Evolutionary conservation across 2,329 filamentous ascomycete species (phyloP).

Genomic region (Chaetothyriales sp.): DNA sequence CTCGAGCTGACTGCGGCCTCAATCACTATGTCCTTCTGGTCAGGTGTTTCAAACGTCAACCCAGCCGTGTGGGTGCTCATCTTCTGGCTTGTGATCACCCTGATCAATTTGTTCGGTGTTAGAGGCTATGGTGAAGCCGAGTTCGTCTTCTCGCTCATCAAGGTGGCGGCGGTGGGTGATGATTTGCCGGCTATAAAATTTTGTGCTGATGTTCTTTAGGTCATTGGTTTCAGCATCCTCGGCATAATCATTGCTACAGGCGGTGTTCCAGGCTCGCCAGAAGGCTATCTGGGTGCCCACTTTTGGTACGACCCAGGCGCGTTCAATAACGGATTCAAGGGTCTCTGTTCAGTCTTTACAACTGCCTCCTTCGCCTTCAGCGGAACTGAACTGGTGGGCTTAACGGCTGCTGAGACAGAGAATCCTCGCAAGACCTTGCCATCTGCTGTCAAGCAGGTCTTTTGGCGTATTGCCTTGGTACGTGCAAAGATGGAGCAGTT

Average conservation of each 20-base stretch:
- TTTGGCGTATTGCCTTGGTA: slow-evolving; percentile 33
- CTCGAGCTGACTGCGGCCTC: slow-evolving; percentile 70
- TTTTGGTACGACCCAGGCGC: slow-evolving; percentile 70
- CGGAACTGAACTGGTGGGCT: slow-evolving; percentile 39
- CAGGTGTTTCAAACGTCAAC: slow-evolving; percentile 16
- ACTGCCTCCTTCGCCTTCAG: slow-evolving; percentile 43
- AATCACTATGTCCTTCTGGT: slow-evolving; percentile 63
- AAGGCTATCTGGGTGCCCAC: slow-evolving; percentile 58
- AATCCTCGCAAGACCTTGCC: slow-evolving; percentile 36
- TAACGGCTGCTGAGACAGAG: slow-evolving; percentile 37
- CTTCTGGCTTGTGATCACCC: slow-evolving; percentile 55
- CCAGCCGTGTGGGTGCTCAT: slow-evolving; percentile 45
- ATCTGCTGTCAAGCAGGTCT: slow-evolving; percentile 35
- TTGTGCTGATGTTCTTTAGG: slow-evolving; percentile 1
- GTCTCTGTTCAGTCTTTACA: slow-evolving; percentile 42
- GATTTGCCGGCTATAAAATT: slow-evolving; percentile 43
- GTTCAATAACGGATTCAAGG: slow-evolving; percentile 29
- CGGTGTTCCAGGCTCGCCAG: slow-evolving; percentile 34
- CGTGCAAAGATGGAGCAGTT: slow-evolving; percentile 1
- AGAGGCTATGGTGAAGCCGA: slow-evolving; percentile 73
- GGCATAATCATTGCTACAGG: slow-evolving; percentile 44
- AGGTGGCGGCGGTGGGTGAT: slow-evolving; percentile 51
- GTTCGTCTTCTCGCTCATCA: slow-evolving; percentile 64
- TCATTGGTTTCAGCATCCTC: slow-evolving; percentile 73
- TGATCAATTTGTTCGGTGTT: slow-evolving; percentile 69